These are phyloP conservation scores for Nyssa sinensis DNA, from an alignment of 148 eudicot species.

Conservation along the genomic window DNA sequence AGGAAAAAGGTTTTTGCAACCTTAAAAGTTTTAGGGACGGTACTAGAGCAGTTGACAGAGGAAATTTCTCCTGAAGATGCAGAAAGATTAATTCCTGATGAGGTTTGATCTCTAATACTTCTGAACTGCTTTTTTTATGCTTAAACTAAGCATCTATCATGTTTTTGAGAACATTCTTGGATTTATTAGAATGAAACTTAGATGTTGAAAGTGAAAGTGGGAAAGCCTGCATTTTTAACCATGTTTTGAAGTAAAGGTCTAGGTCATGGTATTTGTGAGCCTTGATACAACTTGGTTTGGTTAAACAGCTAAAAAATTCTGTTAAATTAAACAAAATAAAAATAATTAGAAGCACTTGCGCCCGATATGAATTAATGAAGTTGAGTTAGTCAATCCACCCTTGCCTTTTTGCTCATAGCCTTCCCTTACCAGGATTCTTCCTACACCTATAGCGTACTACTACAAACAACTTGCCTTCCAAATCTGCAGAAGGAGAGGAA, in stretches of 20 bases:
- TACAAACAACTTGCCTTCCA: too few relatives aligned
- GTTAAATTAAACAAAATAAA: too few relatives aligned
- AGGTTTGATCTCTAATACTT: slow-evolving; percentile 44
- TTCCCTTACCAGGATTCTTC: too few relatives aligned
- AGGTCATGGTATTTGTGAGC: background rate
- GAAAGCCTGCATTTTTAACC: background rate
- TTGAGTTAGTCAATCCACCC: too few relatives aligned
- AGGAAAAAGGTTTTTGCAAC: slow-evolving; percentile 92
- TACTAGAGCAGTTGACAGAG: slow-evolving; percentile 77
- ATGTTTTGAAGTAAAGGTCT: background rate
- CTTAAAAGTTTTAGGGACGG: slow-evolving; percentile 81
- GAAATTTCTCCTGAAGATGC: slow-evolving; percentile 95
- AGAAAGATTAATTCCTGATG: slow-evolving; percentile 76
- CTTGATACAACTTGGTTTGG: background rate
- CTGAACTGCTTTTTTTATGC: background rate
- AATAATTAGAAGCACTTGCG: too few relatives aligned
- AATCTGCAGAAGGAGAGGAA: too few relatives aligned
- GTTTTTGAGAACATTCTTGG: background rate
- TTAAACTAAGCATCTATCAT: background rate
- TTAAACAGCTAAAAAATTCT: too few relatives aligned
- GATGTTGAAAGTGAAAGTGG: background rate
- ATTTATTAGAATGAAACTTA: background rate
- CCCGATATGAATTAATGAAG: too few relatives aligned
- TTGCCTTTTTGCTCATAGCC: too few relatives aligned
- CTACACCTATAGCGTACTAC: too few relatives aligned